Conservation (phyloP, 1,284 basidiomycete species). For the Cryptococcus hybrid region DNA sequence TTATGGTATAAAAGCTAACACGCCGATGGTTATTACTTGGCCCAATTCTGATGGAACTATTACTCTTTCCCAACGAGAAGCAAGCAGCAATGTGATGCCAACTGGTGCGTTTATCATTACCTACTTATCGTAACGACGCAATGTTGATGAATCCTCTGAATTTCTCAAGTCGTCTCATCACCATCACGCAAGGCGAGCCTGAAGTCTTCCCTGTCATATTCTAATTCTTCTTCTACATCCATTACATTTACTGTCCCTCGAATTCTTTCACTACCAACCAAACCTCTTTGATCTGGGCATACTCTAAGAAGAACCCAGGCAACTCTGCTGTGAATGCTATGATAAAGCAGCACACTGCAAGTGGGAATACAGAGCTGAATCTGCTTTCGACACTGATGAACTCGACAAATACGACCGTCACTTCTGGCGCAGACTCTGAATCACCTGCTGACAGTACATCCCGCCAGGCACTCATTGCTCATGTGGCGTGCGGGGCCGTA, state of each 20-base stretch:
- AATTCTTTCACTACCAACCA: conserved; percentile 48
- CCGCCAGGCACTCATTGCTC: conserved; percentile 56
- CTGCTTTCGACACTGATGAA: conserved; percentile 44
- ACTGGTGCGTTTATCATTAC: conserved; percentile 36
- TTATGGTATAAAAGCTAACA: conserved; percentile 29
- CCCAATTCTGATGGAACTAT: conserved; percentile 57
- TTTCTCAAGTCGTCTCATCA: conserved; percentile 25
- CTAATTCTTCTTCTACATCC: conserved; percentile 26
- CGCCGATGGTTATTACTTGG: conserved; percentile 67
- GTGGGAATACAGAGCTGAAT: conserved; percentile 51
- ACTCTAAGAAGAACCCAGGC: conserved; percentile 52
- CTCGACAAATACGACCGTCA: conserved; percentile 9
- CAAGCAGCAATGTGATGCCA: conserved; percentile 55
- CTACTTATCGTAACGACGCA: neutral
- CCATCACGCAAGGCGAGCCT: conserved; percentile 57
- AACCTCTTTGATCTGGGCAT: conserved; percentile 57
- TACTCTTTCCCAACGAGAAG: conserved; percentile 61
- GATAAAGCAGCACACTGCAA: conserved; percentile 53
- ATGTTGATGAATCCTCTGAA: neutral
- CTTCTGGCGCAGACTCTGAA: neutral
- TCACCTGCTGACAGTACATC: neutral
- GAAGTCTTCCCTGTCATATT: conserved; percentile 43
- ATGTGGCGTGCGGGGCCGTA: conserved; percentile 57
- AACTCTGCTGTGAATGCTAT: conserved; percentile 49
- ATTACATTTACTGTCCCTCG: conserved; percentile 55